These are phyloP conservation scores for Apiotrichum akiyoshidainum DNA, from an alignment of 1,284 basidiomycete genomes.

Conservation along the genomic window DNA sequence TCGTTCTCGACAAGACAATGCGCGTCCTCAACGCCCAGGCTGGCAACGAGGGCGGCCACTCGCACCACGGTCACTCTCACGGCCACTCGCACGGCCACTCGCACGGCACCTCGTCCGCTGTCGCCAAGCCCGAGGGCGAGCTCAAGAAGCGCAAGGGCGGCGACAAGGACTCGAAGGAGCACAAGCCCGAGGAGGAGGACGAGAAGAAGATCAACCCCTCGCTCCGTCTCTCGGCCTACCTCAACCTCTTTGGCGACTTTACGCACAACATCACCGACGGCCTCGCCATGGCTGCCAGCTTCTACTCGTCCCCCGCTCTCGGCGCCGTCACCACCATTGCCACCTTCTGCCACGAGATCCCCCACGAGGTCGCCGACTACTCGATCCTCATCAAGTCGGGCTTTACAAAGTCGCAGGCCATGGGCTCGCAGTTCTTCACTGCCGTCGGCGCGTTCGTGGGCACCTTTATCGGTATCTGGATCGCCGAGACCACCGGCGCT, in stretches of 20 bases:
- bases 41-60: conserved; percentile 54
- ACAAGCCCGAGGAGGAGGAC: conserved; percentile 30
- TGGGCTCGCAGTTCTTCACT: conserved; percentile 85
- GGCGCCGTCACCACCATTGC: conserved; percentile 86
- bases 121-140: conserved; percentile 23
- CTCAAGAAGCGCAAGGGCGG: conserved; percentile 37
- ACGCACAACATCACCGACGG: conserved; percentile 72
- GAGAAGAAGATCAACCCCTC: conserved; percentile 41
- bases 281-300: conserved; percentile 77
- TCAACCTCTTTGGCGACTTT: conserved; percentile 86
- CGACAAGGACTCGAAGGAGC: conserved; percentile 21
- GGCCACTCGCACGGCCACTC: conserved; percentile 55
- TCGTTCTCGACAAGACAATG: conserved; percentile 84
- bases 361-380: conserved; percentile 87
- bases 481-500: conserved; percentile 56
- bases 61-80: conserved; percentile 54
- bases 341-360: conserved; percentile 87
- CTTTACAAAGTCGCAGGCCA: conserved; percentile 81
- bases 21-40: conserved; percentile 60
- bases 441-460: conserved; percentile 83
- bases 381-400: conserved; percentile 83
- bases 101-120: conserved; percentile 35
- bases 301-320: conserved; percentile 81
- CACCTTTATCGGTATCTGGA: conserved; percentile 85
- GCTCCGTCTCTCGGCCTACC: conserved; percentile 78